Conservation (phyloP, 768 basidiomycete genomes). For the Mycena galericulata region DNA sequence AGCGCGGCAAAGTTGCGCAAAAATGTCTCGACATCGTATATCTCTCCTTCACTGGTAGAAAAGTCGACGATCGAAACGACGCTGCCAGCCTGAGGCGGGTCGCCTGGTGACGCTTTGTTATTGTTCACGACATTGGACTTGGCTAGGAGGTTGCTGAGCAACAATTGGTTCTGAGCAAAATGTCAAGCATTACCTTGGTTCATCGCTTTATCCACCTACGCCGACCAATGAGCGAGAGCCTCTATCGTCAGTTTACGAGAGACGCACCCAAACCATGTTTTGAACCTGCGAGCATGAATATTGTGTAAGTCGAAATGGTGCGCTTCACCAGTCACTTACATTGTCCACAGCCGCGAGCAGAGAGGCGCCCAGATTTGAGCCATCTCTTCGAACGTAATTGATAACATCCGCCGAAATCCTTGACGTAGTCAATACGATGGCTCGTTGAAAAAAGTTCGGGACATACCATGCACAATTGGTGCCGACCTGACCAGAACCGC, state of each 20-base stretch:
- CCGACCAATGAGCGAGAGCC: too few species aligned
- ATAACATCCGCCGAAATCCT: background rate
- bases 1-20: slow-evolving; percentile 21
- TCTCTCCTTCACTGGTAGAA: background rate
- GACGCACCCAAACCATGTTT: slow-evolving; percentile 29
- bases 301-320: background rate
- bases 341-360: slow-evolving; percentile 8
- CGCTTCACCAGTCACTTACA: background rate
- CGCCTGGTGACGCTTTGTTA: background rate
- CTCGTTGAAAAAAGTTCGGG: background rate
- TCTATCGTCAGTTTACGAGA: too few species aligned
- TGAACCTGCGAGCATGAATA: background rate
- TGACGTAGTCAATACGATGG: background rate
- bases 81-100: background rate
- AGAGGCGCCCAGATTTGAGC: background rate
- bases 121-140: slow-evolving; percentile 24
- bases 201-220: slow-evolving; percentile 18
- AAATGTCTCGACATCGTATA: slow-evolving; percentile 7
- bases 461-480: slow-evolving; percentile 8
- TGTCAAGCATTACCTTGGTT: slow-evolving; percentile 15
- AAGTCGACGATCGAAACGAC: background rate
- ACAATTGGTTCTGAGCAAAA: background rate
- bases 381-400: slow-evolving; percentile 10
- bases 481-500: background rate
- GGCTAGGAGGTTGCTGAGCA: slow-evolving; percentile 1